A percentile compares a stretch with the other conserved stretches of the same genome.
These are phyloP conservation scores for Meira miltonrushii DNA, from an alignment of 1,284 basidiomycete species.

Conservation along the genomic window DNA sequence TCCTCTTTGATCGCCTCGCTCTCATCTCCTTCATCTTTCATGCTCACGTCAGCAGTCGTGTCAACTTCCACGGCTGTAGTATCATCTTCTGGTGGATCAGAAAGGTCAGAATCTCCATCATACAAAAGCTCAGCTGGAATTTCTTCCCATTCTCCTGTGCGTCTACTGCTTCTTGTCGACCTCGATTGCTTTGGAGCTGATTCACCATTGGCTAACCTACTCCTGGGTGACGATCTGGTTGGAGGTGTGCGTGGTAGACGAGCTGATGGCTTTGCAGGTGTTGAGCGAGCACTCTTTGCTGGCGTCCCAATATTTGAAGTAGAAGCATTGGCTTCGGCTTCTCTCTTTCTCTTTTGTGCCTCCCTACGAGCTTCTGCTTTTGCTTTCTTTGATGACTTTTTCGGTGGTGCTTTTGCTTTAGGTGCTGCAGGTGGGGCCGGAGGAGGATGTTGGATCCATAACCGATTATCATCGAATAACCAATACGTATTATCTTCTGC, in stretches of 20 bases:
- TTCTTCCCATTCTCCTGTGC: slow-evolving; percentile 9
- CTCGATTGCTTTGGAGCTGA: background rate
- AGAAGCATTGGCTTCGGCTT: background rate
- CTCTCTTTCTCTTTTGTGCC: slow-evolving; percentile 6
- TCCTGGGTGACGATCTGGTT: background rate
- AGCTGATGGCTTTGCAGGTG: too few relatives aligned
- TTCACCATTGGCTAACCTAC: background rate
- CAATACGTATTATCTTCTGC: slow-evolving; percentile 75
- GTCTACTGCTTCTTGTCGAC: background rate
- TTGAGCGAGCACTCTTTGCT: slow-evolving; percentile 9
- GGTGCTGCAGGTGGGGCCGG: slow-evolving; percentile 33
- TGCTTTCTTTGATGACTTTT: slow-evolving; percentile 21
- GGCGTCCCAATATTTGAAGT: background rate
- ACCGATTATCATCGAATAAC: slow-evolving; percentile 78
- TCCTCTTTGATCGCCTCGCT: background rate
- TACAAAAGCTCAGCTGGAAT: slow-evolving; percentile 14
- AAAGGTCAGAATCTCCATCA: slow-evolving; percentile 36
- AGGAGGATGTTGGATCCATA: slow-evolving; percentile 71
- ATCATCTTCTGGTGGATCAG: slow-evolving; percentile 28
- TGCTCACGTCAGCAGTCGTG: background rate
- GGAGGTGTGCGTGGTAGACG: slow-evolving; percentile 16
- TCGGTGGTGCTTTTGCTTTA: slow-evolving; percentile 16
- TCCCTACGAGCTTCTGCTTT: slow-evolving; percentile 12
- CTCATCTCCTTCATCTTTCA: background rate
- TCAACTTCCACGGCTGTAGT: slow-evolving; percentile 15